Conservation (phyloP, 1,284 basidiomycete genomes). For the Heliocybe sulcata region DNA sequence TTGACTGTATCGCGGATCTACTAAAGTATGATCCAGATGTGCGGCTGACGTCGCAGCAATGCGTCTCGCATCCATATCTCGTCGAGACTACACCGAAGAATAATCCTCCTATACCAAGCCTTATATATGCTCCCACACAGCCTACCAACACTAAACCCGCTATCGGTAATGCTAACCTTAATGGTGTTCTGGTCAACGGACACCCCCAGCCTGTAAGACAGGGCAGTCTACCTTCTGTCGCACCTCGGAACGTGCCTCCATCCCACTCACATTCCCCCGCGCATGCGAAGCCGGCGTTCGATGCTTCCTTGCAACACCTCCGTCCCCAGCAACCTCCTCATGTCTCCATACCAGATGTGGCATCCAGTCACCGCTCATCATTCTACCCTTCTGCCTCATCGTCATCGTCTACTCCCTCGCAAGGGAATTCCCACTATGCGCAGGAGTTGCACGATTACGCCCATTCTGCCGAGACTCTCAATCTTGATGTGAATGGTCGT, state of each 20-base stretch:
- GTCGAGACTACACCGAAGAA: slow-evolving; percentile 62
- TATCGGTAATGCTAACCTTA: slow-evolving; percentile 4
- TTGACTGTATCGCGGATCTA: slow-evolving; percentile 90
- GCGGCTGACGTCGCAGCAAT: slow-evolving; percentile 82
- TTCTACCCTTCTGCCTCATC: slow-evolving; percentile 36
- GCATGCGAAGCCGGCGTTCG: slow-evolving; percentile 28
- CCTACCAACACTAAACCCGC: slow-evolving; percentile 12
- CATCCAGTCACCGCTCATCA: slow-evolving; percentile 49
- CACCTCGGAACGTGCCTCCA: slow-evolving; percentile 50
- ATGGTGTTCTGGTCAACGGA: slow-evolving; percentile 22
- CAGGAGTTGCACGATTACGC: slow-evolving; percentile 21
- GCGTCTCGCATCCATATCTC: slow-evolving; percentile 87
- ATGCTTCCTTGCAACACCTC: slow-evolving; percentile 18
- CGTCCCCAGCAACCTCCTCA: slow-evolving; percentile 21
- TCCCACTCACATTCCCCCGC: slow-evolving; percentile 49
- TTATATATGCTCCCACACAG: slow-evolving; percentile 7
- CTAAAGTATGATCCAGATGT: slow-evolving; percentile 88
- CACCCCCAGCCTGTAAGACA: slow-evolving; percentile 26
- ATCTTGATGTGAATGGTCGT: slow-evolving; percentile 6
- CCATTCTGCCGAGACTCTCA: background rate
- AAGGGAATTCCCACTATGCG: slow-evolving; percentile 26
- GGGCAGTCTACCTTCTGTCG: slow-evolving; percentile 37
- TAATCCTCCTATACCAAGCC: slow-evolving; percentile 54
- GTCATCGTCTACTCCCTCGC: slow-evolving; percentile 20
- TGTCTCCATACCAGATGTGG: slow-evolving; percentile 39